Base-by-base conservation (phyloP, 2,329 filamentous ascomycete genomes). In the Pleoardoris graminearum region DNA sequence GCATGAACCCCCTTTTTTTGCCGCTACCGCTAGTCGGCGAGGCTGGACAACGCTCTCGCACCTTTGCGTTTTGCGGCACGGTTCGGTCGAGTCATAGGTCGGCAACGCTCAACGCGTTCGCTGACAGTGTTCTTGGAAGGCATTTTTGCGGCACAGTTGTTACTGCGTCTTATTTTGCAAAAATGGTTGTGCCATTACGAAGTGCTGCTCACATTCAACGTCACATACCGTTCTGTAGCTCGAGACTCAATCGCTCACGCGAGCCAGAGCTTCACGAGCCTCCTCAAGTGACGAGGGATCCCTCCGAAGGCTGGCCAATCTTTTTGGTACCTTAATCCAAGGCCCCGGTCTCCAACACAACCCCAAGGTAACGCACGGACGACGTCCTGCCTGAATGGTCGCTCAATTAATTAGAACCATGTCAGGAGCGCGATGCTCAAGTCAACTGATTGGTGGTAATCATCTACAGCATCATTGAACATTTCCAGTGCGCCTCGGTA, bases 1-100 rank as follows among this genome's bases (percentile, higher is more conserved):
- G 19, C 43, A 36, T 36, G 41, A 46, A 12, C 43, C 43, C 43
- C 43, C 36, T 46, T 46, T 25, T 11, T 10, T 14, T 46, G 30
- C 43, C 30, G 30, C 29, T 32, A 30, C 25, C 39, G 39, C 39
- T 7, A 3, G 25, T 35, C 30, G 10, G n/a, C 33, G n/a, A 16
- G 12, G 17, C 8, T 3, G 14, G 14, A 16, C 5, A n/a, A 36
- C 4, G 16, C n/a, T n/a, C n/a, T n/a, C n/a, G 12, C 10, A 32
- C 3, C 16, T 44, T n/a, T n/a, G 8, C 27, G 6, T 2, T 12
- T 32, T 44, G 17, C 7, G 25, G 27, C 29, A 32, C 27, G 8
- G 25, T 10, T 27, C 10, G 25, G 25, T 27, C 10, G 25, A 6
- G 5, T 5, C 10, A 27, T 27, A 10, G 5, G 25, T 10, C 25